Conservation (phyloP, 192 early-diverging fungal species). For the Oehlia diaphana region DNA sequence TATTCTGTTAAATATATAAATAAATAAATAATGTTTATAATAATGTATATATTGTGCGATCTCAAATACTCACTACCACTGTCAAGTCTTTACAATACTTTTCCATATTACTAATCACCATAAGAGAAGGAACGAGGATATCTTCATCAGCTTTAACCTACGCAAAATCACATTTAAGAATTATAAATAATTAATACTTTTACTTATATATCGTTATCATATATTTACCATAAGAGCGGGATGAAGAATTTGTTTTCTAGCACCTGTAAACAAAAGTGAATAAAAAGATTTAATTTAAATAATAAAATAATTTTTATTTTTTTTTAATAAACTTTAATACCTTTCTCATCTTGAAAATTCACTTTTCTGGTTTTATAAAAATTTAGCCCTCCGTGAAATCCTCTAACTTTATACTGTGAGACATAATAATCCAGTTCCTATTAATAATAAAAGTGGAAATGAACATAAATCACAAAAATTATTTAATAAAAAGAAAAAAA, state of each 20-base stretch:
- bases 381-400: constrained; percentile 43
- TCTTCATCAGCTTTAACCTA: constrained; percentile 2
- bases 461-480: neutral
- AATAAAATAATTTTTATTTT: neutral
- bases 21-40: neutral
- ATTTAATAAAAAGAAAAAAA: neutral
- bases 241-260: constrained; percentile 23
- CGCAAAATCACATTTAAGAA: neutral
- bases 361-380: constrained; percentile 42
- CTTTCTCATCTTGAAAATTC: constrained; percentile 44
- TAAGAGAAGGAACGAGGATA: neutral
- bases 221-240: constrained; percentile 16
- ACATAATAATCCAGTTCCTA: constrained; percentile 38
- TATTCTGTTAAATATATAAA: constrained; percentile 4
- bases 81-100: constrained; percentile 12
- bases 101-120: neutral
- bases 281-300: neutral
- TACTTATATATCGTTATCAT: neutral
- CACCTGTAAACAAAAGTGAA: neutral
- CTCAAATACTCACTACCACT: neutral
- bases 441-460: neutral
- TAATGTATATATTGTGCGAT: neutral
- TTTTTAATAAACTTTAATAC: neutral
- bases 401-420: constrained; percentile 28
- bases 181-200: neutral